Conservation (phyloP, 2,329 filamentous ascomycete genomes). For the Aspergillus calidoustus region DNA sequence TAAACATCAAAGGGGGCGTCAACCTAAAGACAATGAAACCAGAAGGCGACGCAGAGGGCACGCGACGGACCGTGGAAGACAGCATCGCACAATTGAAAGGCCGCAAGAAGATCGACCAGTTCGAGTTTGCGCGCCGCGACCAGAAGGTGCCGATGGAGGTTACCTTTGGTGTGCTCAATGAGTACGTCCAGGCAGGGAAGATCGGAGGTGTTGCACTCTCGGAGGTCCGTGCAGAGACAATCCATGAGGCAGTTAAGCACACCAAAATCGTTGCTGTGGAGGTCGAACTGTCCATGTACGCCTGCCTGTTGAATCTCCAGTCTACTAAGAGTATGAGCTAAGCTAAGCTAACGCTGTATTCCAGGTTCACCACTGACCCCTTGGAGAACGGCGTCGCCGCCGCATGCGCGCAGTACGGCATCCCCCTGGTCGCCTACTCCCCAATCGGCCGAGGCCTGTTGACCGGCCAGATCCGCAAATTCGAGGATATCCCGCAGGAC, state of each 20-base stretch:
- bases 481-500: slow-evolving; percentile 52
- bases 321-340: no score
- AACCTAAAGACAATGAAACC: slow-evolving; percentile 43
- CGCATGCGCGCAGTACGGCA: slow-evolving; percentile 65
- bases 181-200: slow-evolving; percentile 49
- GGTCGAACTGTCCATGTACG: slow-evolving; percentile 63
- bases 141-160: slow-evolving; percentile 55
- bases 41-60: slow-evolving; percentile 58
- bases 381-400: slow-evolving; percentile 52
- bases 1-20: slow-evolving; percentile 66
- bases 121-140: slow-evolving; percentile 64
- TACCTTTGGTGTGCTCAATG: slow-evolving; percentile 44
- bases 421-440: slow-evolving; percentile 74
- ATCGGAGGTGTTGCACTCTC: slow-evolving; percentile 50
- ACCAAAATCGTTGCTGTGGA: slow-evolving; percentile 59
- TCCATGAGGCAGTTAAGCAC: slow-evolving; percentile 40
- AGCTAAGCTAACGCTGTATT: slow-evolving; percentile 30
- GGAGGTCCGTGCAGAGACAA: slow-evolving; percentile 51
- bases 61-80: slow-evolving; percentile 64
- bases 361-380: slow-evolving; percentile 51
- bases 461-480: slow-evolving; percentile 53
- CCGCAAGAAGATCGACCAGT: slow-evolving; percentile 65
- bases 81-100: slow-evolving; percentile 58
- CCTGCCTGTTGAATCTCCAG: slow-evolving; percentile 11
- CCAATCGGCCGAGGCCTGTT: slow-evolving; percentile 66